Base-by-base conservation (phyloP, 768 basidiomycete species). In the Amanita molliuscula region DNA sequence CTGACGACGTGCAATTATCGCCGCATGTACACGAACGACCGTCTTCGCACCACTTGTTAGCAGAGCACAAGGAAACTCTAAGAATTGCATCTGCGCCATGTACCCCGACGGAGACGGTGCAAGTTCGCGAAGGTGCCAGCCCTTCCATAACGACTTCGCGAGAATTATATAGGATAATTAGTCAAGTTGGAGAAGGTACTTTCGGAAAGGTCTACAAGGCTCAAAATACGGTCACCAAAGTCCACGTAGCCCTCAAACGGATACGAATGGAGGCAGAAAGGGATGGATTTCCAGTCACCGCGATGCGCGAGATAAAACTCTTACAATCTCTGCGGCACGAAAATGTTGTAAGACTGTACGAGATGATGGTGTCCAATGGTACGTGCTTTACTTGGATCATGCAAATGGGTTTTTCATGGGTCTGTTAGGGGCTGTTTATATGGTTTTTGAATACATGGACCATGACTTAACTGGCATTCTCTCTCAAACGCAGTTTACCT, bases 401-500 rank as follows among this genome's bases (percentile, higher is more conserved):
- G 13, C 54, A 18, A 3, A 11, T 52, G 51, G 37, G 40, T 56
- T 52, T 28, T 21, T 38, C 35, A 53, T 54, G 36, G 35, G 23
- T 52, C 49, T 44, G 15, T 4, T 58, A 97, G 95, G 92, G 52
- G 84, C 87, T 43, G 94, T 96, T 36, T 95, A 91, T 67, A 99
- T 99, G 96, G 95, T 99, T 34, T 92, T 98, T 59, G 94, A 98
- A 65, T 99, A 99, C 65, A 89, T 96, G 89, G 93, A 99, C 59
- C 95, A 98, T 62, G 96, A 99, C 62, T 72, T 99, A 48, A 97
- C 94, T 2, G 96, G 96, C 3, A 76, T 98, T 45, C 74, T 99
- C 23, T 88, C 91, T 2, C 94, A 97, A 67, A 87, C 79, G 1
- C 85, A 91, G 59, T 88, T 97, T 58, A 72, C 62, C 34, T 97